Evolutionary conservation across 257 asterid genomes (phyloP).

Genomic region (Verbena officinalis): DNA sequence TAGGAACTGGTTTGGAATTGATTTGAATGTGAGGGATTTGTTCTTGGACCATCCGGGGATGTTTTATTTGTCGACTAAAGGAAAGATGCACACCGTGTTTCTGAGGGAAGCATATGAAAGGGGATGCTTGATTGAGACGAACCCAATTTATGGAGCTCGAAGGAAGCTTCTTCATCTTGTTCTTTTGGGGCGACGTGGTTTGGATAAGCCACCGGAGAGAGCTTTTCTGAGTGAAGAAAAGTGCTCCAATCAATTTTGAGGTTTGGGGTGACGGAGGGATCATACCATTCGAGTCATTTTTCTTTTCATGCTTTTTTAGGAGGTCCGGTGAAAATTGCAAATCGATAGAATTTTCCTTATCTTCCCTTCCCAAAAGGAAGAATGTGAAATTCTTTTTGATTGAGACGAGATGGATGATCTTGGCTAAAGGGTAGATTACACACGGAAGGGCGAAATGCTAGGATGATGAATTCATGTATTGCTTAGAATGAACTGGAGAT

Average conservation of each 20-base stretch:
- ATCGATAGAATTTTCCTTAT: no score
- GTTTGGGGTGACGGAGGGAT: no score
- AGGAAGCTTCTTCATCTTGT: slow-evolving; percentile 86
- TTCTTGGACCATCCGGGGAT: slow-evolving; percentile 90
- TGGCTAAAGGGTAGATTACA: slow-evolving; percentile 18
- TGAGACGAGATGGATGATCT: slow-evolving; percentile 19
- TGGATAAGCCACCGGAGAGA: slow-evolving; percentile 38
- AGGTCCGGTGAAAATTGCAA: no score
- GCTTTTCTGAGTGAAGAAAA: slow-evolving; percentile 34
- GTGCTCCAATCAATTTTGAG: no score
- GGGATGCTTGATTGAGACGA: slow-evolving; percentile 80
- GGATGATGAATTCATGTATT: not conserved
- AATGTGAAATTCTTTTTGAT: slow-evolving; percentile 33
- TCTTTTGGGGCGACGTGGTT: slow-evolving; percentile 72
- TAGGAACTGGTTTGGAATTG: slow-evolving; percentile 84
- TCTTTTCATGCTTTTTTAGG: no score
- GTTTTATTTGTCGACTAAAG: slow-evolving; percentile 86
- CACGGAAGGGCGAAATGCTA: not conserved
- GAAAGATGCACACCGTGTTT: slow-evolving; percentile 78
- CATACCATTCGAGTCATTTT: no score
- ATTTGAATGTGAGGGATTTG: slow-evolving; percentile 79
- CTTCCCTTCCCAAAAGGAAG: no score
- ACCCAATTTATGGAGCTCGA: slow-evolving; percentile 73
- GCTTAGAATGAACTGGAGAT: slow-evolving; percentile 9
- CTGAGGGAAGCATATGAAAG: slow-evolving; percentile 88